Evolutionary conservation across 2,329 filamentous ascomycete genomes (phyloP), one percentile per base, ranked within the genome.

Genomic region (Curvularia eragrostidis): DNA sequence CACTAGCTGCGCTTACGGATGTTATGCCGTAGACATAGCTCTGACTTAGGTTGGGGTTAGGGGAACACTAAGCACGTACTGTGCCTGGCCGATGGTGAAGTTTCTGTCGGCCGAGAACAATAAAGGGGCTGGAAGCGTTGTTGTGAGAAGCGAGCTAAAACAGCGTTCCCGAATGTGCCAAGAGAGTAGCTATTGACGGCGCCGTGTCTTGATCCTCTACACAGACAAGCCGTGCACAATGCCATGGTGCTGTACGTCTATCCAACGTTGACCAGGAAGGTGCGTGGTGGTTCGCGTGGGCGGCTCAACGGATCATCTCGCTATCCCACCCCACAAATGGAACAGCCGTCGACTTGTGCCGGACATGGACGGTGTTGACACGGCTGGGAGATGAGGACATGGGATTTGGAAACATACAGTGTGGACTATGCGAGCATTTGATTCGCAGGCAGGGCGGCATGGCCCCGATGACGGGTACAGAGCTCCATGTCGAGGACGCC

Each of bases 381-480:
- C 55, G 50, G 50, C 38, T 54, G 43, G 56, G 56, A 58, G 19
- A 58, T 58, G 56, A 55, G 18, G 28, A 18, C 26, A 54, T 58
- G 47, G 47, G 46, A 50, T 50, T 28, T 26, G 39, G 34, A 42
- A 26, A 38, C 26, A 42, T 32, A 38, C 26, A 8, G 47, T 34
- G 24, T 48, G 52, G 52, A 15, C 32, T 47, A 46, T 21, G 32
- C 21, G 5, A 42, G 15, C 34, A 42, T 12, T 13, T 24, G 18
- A 19, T 30, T 44, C 55, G 13, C 21, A 50, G 32, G 41, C 21
- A 34, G 15, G 38, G 38, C 38, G 26, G 30, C 15, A 28, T 26
- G 23, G 49, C 26, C 44, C 54, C 36, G 34, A 56, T 56, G 26
- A 48, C 13, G 24, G 32, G 21, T 36, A 26, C 9, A 36, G n/a